phyloP scores from a whole-genome alignment of 1,139 yeast genomes.

The Candida pseudocylindracea region DNA sequence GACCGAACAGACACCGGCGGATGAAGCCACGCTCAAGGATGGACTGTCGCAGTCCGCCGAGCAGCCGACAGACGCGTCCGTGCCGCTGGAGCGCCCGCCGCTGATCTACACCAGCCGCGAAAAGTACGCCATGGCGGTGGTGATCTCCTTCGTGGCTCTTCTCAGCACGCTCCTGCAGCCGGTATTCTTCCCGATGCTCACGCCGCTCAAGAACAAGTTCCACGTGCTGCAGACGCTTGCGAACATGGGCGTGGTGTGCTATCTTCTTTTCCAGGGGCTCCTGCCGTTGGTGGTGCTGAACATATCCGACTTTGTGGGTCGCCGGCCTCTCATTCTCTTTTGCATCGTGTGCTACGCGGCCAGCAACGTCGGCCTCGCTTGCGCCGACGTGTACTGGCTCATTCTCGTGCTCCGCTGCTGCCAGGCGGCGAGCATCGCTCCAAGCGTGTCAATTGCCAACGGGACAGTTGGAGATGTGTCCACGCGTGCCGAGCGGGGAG shows the following conservation, averaged over 20 bases:
- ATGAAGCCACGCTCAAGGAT: too few relatives aligned
- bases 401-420: constrained; percentile 37
- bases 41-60: too few relatives aligned
- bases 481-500: constrained; percentile 38
- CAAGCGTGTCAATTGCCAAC: constrained; percentile 40
- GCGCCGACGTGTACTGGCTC: constrained; percentile 25
- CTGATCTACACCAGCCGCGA: too few relatives aligned
- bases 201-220: constrained; percentile 27
- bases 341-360: constrained; percentile 32
- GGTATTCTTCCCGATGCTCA: constrained; percentile 53
- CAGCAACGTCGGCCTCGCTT: constrained; percentile 39
- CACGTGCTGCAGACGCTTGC: constrained; percentile 27
- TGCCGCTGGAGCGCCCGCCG: too few relatives aligned
- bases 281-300: constrained; percentile 40
- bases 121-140: too few relatives aligned
- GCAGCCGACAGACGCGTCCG: too few relatives aligned
- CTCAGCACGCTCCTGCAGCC: constrained; percentile 6
- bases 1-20: too few relatives aligned
- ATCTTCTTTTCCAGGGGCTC: constrained; percentile 47
- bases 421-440: constrained; percentile 52
- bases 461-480: constrained; percentile 56
- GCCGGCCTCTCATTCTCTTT: constrained; percentile 36
- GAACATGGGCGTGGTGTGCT: constrained; percentile 50
- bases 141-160: too few relatives aligned
- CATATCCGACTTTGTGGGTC: constrained; percentile 45